Evolutionary conservation across 75 land plant species (phyloP).

Genomic region (Cunninghamia lanceolata): DNA sequence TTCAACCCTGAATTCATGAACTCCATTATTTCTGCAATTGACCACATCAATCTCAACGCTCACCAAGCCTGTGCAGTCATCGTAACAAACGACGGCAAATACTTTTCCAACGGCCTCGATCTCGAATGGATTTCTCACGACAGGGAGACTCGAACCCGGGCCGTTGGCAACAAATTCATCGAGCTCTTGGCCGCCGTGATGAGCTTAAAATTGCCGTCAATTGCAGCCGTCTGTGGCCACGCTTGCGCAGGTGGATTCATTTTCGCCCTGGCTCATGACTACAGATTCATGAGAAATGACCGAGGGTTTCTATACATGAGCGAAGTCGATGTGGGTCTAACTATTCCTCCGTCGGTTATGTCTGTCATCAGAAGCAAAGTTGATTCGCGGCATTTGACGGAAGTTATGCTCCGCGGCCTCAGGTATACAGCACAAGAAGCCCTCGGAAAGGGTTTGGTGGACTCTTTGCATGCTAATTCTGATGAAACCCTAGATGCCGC

Average conservation of each 20-base stretch:
- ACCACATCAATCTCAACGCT: constrained; percentile 4
- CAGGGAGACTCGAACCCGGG: background rate
- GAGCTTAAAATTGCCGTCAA: constrained; percentile 36
- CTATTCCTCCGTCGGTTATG: constrained; percentile 22
- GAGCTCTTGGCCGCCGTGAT: constrained; percentile 25
- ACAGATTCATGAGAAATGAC: constrained; percentile 36
- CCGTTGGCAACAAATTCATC: constrained; percentile 2
- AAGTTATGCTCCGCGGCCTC: constrained; percentile 25
- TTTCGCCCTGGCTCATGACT: constrained; percentile 47
- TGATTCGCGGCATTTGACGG: constrained; percentile 20
- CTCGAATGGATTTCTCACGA: constrained; percentile 16
- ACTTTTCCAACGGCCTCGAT: constrained; percentile 57
- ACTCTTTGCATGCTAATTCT: constrained; percentile 17
- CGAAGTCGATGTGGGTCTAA: constrained; percentile 33
- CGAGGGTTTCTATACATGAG: constrained; percentile 54
- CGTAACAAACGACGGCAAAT: constrained; percentile 46
- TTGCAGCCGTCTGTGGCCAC: constrained; percentile 51
- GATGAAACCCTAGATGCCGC: constrained; percentile 37
- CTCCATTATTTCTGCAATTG: constrained; percentile 18
- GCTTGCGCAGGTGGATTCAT: constrained; percentile 44
- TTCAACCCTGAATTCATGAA: constrained; percentile 17
- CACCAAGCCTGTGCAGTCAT: constrained; percentile 26
- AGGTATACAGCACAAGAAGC: constrained; percentile 35
- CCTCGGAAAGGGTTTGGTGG: constrained; percentile 27
- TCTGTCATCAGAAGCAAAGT: constrained; percentile 30